These are phyloP conservation scores for Sporothrix protearum DNA, from an alignment of 2,329 filamentous ascomycete species.

Conservation along the genomic window DNA sequence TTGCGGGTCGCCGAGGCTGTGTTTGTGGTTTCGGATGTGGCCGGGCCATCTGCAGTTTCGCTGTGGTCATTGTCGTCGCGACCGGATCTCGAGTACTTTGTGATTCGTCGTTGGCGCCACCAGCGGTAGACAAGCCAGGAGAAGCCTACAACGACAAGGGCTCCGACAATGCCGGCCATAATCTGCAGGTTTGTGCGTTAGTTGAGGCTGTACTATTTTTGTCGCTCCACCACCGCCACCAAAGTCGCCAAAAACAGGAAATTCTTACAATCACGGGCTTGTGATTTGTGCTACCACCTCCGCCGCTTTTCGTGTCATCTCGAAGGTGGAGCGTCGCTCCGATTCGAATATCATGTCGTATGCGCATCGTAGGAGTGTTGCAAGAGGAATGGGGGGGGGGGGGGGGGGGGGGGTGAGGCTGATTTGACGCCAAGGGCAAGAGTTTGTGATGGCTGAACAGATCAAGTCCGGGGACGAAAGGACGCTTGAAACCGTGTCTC, in stretches of 20 bases:
- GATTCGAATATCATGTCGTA: not conserved
- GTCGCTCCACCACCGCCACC: not conserved
- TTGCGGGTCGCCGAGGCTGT: not conserved
- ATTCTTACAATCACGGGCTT: constrained; percentile 18
- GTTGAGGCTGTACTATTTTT: not conserved
- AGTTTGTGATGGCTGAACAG: not conserved
- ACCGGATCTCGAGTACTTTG: constrained; percentile 29
- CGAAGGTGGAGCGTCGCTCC: not conserved
- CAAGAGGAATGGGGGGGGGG: not conserved
- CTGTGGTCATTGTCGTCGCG: constrained; percentile 30
- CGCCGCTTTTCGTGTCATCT: not conserved
- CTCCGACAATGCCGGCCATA: not conserved
- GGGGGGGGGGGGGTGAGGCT: not conserved
- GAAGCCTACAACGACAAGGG: not conserved
- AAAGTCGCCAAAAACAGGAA: not conserved
- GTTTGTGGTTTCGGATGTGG: constrained; percentile 12
- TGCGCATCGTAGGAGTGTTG: constrained; percentile 6
- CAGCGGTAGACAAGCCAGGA: constrained; percentile 14
- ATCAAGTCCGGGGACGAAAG: not conserved
- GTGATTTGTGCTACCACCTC: not conserved
- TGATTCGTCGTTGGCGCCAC: constrained; percentile 16
- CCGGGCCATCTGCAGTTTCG: constrained; percentile 25
- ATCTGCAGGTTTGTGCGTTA: not conserved
- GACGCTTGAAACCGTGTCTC: not conserved
- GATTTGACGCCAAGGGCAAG: not conserved